Base-by-base conservation (phyloP, 1,284 basidiomycete genomes). In the Wolfiporia cocos region DNA sequence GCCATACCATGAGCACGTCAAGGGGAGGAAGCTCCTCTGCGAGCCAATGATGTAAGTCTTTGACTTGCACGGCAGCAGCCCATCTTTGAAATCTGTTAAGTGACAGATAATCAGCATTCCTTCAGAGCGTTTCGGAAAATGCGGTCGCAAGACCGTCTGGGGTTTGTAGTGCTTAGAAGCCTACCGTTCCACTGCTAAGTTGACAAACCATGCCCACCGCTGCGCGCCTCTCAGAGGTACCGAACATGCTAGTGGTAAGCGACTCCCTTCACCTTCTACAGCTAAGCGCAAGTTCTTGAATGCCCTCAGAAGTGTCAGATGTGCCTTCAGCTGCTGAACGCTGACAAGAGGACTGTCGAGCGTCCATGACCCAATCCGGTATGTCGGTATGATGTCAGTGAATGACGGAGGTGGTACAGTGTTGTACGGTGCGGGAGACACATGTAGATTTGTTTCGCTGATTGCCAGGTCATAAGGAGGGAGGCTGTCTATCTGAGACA, bases 1-100 rank as follows among this genome's bases (percentile, higher is more conserved):
- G n/a, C n/a, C n/a, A n/a, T n/a, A n/a, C n/a, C n/a, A 49, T 76
- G 74, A 1, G 73, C 54, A 73, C 71, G 39, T 74, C 73, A 2
- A 69, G 19, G 1, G 72, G 71, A 0, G 72, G 73, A 18, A 70
- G 40, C 21, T 61, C 44, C 0, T 59, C 53, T 6, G 48, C 44
- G 10, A 59, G 32, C 30, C 58, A 57, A 24, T 49, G 50, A 33
- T 56, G 55, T 3, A 56, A 34, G 4, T 31, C 52, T 17, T 48
- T 50, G 15, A 49, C 46, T 26, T 21, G 41, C 12, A 67, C 37
- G 2, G 38, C 20, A 36, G 45, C 41, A 45, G 62, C 28, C 65
- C 63, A 64, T 10, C 54, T 45, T 37, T 66, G 57, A 49, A 68
- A 65, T 37, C 65, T 68, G 15, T 20, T n/a, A n/a, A n/a, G n/a